Base-by-base conservation (phyloP, 495 filamentous ascomycete species). In the Penicillium soppii region DNA sequence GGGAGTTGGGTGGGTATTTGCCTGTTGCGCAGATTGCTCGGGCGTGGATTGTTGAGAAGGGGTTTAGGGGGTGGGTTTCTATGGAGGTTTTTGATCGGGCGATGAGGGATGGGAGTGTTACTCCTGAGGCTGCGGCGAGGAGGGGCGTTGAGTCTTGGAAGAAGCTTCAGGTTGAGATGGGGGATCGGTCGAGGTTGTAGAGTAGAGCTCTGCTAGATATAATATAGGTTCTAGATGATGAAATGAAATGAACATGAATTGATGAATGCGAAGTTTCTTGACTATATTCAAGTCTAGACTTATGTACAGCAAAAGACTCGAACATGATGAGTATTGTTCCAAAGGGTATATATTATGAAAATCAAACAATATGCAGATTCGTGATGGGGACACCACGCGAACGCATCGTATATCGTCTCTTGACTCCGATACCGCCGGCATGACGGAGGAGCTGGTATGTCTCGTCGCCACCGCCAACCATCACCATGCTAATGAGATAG, bases 341-440 rank as follows among this genome's bases (percentile, higher is more conserved):
- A 46, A 13, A 37, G 44, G 44, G 44, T 47, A 47, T 47, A 47
- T 16, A 39, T 36, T 47, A 47, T 47, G 19, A 30, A 30, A 40
- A 50, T 59, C 75, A 83, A 62, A 89, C 63, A 60, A 96, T 84
- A 55, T 90, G 77, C 58, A 96, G 71, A 75, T 96, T 96, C 47
- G 74, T 77, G 48, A 96, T 88, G 54, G 81, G 77, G 30, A 89
- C 64, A 12, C 92, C 92, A 67, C 91, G 87, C 49, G 90, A 94
- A 54, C 85, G 82, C 37, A 97, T 80, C 58, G 81, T 82, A 64
- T 89, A 97, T 64, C 90, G 70, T 65, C 90, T 82, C 68, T 84
- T 82, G 38, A 96, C 61, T 0, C 89, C 90, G 13, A 97, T 55
- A 2, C 78, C 79, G 56, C 66, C 75, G 12, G 88, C 82, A 55